Conservation (phyloP, 2,329 filamentous ascomycete genomes). For the Colletotrichum sp. region DNA sequence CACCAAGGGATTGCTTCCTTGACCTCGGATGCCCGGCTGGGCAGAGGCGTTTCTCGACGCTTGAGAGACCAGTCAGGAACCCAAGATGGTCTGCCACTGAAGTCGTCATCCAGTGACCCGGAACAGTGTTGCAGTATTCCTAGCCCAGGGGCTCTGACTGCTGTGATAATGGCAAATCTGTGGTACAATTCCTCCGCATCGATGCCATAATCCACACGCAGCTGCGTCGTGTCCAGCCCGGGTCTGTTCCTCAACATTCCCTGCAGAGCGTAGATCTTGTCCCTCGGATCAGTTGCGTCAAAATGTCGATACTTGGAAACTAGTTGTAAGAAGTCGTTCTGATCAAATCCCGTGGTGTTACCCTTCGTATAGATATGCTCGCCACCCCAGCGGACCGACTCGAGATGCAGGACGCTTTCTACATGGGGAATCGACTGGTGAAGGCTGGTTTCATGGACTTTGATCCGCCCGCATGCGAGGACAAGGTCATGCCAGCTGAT, state of each 20-base stretch:
- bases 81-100: background rate
- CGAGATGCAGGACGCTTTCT: background rate
- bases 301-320: background rate
- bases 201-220: background rate
- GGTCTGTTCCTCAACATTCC: slow-evolving; percentile 3
- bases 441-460: background rate
- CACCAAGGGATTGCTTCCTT: background rate
- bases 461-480: background rate
- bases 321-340: background rate
- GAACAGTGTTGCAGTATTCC: background rate
- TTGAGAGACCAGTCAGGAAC: background rate
- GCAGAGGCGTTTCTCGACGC: background rate
- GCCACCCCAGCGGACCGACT: background rate
- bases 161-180: background rate
- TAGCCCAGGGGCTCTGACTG: background rate
- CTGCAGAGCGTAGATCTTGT: slow-evolving; percentile 23
- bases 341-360: background rate
- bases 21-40: background rate
- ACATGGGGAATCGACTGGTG: background rate
- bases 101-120: background rate
- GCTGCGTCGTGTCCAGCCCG: background rate
- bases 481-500: background rate
- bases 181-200: background rate
- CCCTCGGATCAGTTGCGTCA: slow-evolving; percentile 18
- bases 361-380: background rate